phyloP scores from a whole-genome alignment of 2,329 filamentous ascomycete genomes.

The Phialemoniopsis sp. region DNA sequence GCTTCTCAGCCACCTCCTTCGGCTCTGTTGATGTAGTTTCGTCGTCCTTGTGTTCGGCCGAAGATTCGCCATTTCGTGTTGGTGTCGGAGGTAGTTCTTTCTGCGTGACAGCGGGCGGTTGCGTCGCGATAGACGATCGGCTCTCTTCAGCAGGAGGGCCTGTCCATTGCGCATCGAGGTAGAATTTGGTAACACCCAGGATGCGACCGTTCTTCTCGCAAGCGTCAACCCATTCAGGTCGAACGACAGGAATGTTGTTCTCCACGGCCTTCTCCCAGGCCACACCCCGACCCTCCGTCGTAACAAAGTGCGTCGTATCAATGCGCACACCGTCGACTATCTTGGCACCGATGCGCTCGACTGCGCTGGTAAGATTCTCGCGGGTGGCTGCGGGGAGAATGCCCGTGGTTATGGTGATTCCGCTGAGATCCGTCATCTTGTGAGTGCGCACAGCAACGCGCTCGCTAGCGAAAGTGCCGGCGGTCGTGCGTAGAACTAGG shows the following conservation, averaged over 20 bases:
- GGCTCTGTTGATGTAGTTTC: slow-evolving; percentile 16
- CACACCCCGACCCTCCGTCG: slow-evolving; percentile 83
- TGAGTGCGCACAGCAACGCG: slow-evolving; percentile 85
- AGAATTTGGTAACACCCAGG: slow-evolving; percentile 91
- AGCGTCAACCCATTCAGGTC: slow-evolving; percentile 96
- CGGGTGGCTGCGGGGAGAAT: slow-evolving; percentile 70
- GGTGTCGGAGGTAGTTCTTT: slow-evolving; percentile 25
- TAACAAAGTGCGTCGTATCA: slow-evolving; percentile 98
- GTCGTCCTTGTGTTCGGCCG: slow-evolving; percentile 14
- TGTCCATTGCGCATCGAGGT: slow-evolving; percentile 72
- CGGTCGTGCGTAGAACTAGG: slow-evolving; percentile 83
- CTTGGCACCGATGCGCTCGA: slow-evolving; percentile 89
- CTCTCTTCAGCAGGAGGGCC: slow-evolving; percentile 23
- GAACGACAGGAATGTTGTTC: slow-evolving; percentile 95
- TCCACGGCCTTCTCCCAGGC: slow-evolving; percentile 96
- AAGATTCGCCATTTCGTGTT: slow-evolving; percentile 12
- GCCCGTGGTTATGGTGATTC: slow-evolving; percentile 90
- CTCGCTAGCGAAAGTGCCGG: slow-evolving; percentile 81
- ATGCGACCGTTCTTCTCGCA: slow-evolving; percentile 91
- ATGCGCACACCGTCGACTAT: slow-evolving; percentile 87
- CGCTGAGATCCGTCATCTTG: slow-evolving; percentile 96
- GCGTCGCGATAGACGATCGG: slow-evolving; percentile 5
- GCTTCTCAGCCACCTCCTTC: slow-evolving; percentile 13
- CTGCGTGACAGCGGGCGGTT: slow-evolving; percentile 15
- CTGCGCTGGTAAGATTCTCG: slow-evolving; percentile 69